Percentiles rank a stretch among this genome's conserved stretches.
Conservation (phyloP, 1,139 yeast species). For the Scheffersomyces lignicola region DNA sequence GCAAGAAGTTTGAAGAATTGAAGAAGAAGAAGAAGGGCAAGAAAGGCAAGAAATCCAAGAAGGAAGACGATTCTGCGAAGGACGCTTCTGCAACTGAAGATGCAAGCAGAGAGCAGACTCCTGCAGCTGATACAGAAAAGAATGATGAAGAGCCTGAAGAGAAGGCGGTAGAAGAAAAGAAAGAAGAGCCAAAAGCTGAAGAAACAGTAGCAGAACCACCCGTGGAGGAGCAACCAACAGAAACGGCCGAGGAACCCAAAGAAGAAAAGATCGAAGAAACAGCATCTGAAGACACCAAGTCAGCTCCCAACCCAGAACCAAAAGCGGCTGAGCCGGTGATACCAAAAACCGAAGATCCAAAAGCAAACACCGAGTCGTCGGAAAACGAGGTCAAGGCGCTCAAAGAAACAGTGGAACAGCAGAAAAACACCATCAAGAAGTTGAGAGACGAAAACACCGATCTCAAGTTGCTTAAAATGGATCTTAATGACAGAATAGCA, state of each 20-base stretch:
- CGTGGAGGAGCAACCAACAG: too few relatives aligned
- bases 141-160: slow-evolving; percentile 15
- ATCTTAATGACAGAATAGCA: slow-evolving; percentile 36
- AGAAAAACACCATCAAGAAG: slow-evolving; percentile 36
- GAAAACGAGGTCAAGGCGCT: slow-evolving; percentile 31
- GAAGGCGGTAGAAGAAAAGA: slow-evolving; percentile 10
- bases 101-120: slow-evolving; percentile 5
- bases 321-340: neutral
- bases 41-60: slow-evolving; percentile 13
- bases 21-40: slow-evolving; percentile 52
- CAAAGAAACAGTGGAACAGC: slow-evolving; percentile 25
- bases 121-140: slow-evolving; percentile 5
- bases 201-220: slow-evolving; percentile 3
- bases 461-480: slow-evolving; percentile 47
- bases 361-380: neutral
- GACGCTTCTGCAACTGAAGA: slow-evolving; percentile 10
- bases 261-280: slow-evolving; percentile 6
- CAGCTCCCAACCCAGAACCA: neutral
- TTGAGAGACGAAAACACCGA: slow-evolving; percentile 48
- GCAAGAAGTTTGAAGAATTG: slow-evolving; percentile 62
- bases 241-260: slow-evolving; percentile 4
- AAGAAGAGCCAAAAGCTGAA: slow-evolving; percentile 10
- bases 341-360: slow-evolving; percentile 5
- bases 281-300: too few relatives aligned
- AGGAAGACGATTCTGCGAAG: slow-evolving; percentile 13